A percentile compares a stretch with the other conserved stretches of the same genome.
These are phyloP conservation scores for Cyberlindnera galapagoensis DNA, from an alignment of 805 yeast genomes.

Conservation along the genomic window DNA sequence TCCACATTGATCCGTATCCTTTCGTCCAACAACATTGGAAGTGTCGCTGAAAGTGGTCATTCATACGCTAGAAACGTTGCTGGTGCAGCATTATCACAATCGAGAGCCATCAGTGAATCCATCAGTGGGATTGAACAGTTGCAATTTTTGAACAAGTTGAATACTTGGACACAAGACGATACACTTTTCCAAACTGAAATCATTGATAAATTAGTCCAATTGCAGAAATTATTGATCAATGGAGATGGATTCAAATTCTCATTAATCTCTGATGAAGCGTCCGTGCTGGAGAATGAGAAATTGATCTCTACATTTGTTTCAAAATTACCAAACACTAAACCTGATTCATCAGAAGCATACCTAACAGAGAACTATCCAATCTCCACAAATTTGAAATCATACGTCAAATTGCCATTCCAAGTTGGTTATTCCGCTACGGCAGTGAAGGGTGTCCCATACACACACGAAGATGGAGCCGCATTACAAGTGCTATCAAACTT, in stretches of 20 bases:
- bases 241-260: conserved; percentile 43
- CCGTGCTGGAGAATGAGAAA: conserved; percentile 23
- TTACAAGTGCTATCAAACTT: conserved; percentile 78
- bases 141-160: conserved; percentile 56
- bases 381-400: conserved; percentile 29
- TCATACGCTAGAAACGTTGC: conserved; percentile 69
- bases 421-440: conserved; percentile 77
- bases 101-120: conserved; percentile 54
- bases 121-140: conserved; percentile 76
- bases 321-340: conserved; percentile 20
- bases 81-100: conserved; percentile 52
- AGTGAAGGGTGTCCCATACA: conserved; percentile 58
- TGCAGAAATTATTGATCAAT: conserved; percentile 39
- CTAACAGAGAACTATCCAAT: conserved; percentile 12
- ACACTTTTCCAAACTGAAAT: conserved; percentile 45
- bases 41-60: conserved; percentile 85
- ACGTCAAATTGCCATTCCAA: conserved; percentile 76
- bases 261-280: conserved; percentile 50
- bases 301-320: conserved; percentile 25
- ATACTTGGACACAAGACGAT: conserved; percentile 42
- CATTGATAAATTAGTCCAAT: conserved; percentile 54
- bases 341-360: conserved; percentile 3
- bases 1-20: conserved; percentile 64
- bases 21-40: conserved; percentile 71
- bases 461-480: conserved; percentile 72